Base-by-base conservation (phyloP, 768 basidiomycete genomes). In the Hericium coralloides region DNA sequence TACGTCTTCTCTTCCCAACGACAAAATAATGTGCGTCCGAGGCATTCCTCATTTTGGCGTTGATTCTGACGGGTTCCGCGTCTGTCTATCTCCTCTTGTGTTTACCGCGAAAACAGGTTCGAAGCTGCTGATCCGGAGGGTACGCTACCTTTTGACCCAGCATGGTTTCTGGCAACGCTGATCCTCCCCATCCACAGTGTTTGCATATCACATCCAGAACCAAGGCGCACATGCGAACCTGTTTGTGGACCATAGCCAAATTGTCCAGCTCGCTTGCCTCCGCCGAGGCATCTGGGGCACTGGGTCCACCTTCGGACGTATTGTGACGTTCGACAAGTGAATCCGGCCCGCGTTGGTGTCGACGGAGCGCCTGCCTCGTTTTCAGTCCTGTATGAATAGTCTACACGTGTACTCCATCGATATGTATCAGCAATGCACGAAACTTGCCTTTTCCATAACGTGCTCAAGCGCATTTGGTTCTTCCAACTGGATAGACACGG, bases 261-360 rank as follows among this genome's bases (percentile, higher is more conserved):
- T 73, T 53, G 73, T 77, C 43, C 74, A 78, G 63, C 67, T 76
- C 52, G 72, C 74, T 7, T 76, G 74, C 62, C 64, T 75, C 52
- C 66, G 74, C 53, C 70, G 70, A 38, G 75, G 75, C 22, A 76
- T 78, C 18, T 77, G 75, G 76, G 74, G 75, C 37, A 76, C 75
- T 37, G 72, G 71, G 31, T 65, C 68, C 52, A 77, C 74, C 17
- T 76, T 77, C 55, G 72, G 68, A n/a, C 67, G 71, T 45, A 65
- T 77, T 17, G 72, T 78, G 15, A 76, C 75, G 22, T 75, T 76
- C 56, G 64, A 66, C 20, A 54, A 52, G 25, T 55, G 43, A 52
- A 22, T 23, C 17, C 22, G 38, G 20, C 51, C 37, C 38, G 18
- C n/a, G 26, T 41, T 22, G 52, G 31, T 37, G 38, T 38, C 43